Percentiles rank a stretch among this genome's conserved stretches.
Evolutionary conservation across 2,329 filamentous ascomycete species (phyloP).

Genomic region (Paraconiothyrium brasiliense): DNA sequence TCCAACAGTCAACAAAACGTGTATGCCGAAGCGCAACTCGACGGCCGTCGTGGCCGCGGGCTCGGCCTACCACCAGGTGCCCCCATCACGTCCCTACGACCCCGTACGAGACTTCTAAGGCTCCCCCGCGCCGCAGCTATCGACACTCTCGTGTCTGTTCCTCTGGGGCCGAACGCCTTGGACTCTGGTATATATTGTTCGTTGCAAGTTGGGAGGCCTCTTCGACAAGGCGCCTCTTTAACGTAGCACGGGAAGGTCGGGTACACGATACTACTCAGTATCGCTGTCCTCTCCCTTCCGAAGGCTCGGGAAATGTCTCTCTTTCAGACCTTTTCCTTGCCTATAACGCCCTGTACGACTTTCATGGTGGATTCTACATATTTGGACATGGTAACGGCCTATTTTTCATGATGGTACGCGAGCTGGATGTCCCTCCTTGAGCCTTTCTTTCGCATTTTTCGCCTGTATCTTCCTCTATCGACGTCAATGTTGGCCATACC

Average conservation of each 20-base stretch:
- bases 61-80: constrained; percentile 9
- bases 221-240: not conserved
- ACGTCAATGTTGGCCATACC: constrained; percentile 10
- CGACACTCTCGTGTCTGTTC: not conserved
- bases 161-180: not conserved
- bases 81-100: constrained; percentile 5
- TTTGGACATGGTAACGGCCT: constrained; percentile 12
- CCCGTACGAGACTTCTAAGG: constrained; percentile 9
- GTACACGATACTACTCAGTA: not conserved
- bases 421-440: constrained; percentile 1
- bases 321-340: constrained; percentile 8
- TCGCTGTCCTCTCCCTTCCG: constrained; percentile 2
- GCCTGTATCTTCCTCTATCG: constrained; percentile 4
- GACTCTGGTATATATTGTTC: constrained; percentile 7
- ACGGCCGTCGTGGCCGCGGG: constrained; percentile 8
- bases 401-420: constrained; percentile 9
- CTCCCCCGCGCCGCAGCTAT: not conserved
- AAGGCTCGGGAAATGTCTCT: constrained; percentile 1
- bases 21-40: constrained; percentile 7
- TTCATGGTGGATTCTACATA: constrained; percentile 7
- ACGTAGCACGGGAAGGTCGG: constrained; percentile 8
- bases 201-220: constrained; percentile 8
- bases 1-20: constrained; percentile 7
- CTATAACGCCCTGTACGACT: constrained; percentile 7
- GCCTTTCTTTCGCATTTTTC: not conserved